Conservation (phyloP, 2,329 filamentous ascomycete species). For the Epichloe baconii region DNA sequence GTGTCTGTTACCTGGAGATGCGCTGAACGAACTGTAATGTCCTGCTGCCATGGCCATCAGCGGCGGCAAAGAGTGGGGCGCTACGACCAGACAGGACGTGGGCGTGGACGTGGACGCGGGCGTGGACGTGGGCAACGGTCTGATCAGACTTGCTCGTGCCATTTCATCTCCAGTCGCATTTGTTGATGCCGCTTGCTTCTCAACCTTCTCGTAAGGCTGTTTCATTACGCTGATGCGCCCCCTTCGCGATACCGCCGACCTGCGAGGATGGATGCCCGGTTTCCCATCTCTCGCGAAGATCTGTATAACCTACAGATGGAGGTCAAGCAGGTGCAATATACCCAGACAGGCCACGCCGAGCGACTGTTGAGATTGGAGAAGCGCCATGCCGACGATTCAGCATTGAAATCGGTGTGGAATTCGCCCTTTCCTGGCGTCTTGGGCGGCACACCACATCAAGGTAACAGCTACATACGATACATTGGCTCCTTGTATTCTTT, state of each 20-base stretch:
- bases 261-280: constrained; percentile 50
- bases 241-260: not conserved
- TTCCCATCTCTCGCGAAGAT: constrained; percentile 47
- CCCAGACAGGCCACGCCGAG: constrained; percentile 50
- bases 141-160: too few relatives aligned
- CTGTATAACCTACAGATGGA: constrained; percentile 58
- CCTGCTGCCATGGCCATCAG: not conserved
- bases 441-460: constrained; percentile 74
- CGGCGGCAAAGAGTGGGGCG: not conserved
- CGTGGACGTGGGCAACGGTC: too few relatives aligned
- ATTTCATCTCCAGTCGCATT: not conserved
- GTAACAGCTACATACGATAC: constrained; percentile 35
- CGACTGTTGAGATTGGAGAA: constrained; percentile 49
- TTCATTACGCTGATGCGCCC: not conserved
- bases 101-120: too few relatives aligned
- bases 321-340: constrained; percentile 52
- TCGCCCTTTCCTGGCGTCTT: constrained; percentile 84
- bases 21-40: not conserved
- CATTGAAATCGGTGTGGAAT: constrained; percentile 78
- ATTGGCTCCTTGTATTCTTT: not conserved
- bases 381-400: constrained; percentile 53
- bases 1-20: not conserved
- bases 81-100: not conserved
- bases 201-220: not conserved
- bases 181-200: not conserved